Conservation (phyloP, 2,329 filamentous ascomycete species). For the Colletotrichum tofieldiae region DNA sequence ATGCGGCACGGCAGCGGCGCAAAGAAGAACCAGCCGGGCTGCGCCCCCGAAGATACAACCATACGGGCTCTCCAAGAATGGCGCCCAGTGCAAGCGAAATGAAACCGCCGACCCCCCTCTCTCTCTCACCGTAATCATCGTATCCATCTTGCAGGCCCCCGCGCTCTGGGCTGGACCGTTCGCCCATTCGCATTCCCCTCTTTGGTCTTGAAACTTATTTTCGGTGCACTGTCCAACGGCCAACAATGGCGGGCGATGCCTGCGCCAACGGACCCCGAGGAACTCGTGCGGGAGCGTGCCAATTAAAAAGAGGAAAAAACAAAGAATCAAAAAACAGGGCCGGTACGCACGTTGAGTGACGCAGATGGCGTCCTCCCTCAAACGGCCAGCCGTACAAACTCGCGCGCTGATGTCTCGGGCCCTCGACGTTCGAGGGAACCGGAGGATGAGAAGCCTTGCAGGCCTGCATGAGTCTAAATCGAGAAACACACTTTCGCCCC, state of each 20-base stretch:
- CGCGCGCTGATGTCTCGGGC: neutral
- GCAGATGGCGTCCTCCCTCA: conserved; percentile 5
- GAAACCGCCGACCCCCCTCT: conserved; percentile 3
- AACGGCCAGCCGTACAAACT: conserved; percentile 13
- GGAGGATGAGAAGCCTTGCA: neutral
- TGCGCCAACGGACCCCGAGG: neutral
- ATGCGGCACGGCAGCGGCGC: conserved; percentile 16
- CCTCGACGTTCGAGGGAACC: conserved; percentile 1
- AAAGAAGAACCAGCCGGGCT: neutral
- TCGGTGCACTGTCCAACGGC: neutral
- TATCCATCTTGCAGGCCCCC: neutral
- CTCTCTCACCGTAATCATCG: neutral
- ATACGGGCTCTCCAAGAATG: neutral
- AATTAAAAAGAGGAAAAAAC: too few relatives aligned
- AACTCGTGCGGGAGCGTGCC: neutral
- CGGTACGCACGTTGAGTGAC: conserved; percentile 13
- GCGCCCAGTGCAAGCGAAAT: conserved; percentile 22
- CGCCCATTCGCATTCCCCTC: too few relatives aligned
- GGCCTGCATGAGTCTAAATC: neutral
- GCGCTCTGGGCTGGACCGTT: neutral
- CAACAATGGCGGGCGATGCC: neutral
- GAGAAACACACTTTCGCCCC: neutral
- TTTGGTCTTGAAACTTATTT: neutral
- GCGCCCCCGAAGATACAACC: neutral
- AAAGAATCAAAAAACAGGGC: neutral